Conservation (phyloP, 2,329 filamentous ascomycete species). For the Emmonsia crescens region DNA sequence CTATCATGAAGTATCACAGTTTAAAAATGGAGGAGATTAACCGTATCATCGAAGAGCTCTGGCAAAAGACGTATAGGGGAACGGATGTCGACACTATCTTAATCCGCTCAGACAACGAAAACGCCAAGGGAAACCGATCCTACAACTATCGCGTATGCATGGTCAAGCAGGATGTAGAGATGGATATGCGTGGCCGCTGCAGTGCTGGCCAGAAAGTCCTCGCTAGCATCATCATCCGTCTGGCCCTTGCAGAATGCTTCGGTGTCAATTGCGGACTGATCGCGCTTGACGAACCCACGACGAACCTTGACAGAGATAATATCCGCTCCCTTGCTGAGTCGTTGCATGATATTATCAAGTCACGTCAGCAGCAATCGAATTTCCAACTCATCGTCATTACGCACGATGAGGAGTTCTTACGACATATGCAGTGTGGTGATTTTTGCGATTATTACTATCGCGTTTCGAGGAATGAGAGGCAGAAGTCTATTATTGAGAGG, state of each 20-base stretch:
- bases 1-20: constrained; percentile 92
- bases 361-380: constrained; percentile 74
- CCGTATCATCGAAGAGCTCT: constrained; percentile 86
- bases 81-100: constrained; percentile 95
- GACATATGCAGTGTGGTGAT: constrained; percentile 86
- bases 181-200: constrained; percentile 98
- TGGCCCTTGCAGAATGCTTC: constrained; percentile 93
- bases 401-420: constrained; percentile 92
- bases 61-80: constrained; percentile 91
- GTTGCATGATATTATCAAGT: constrained; percentile 75
- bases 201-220: constrained; percentile 94
- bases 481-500: constrained; percentile 77
- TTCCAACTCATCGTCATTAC: constrained; percentile 99
- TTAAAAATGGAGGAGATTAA: constrained; percentile 99
- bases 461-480: constrained; percentile 68
- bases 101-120: constrained; percentile 85
- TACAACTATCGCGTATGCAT: constrained; percentile 99
- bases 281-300: constrained; percentile 93
- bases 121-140: constrained; percentile 58
- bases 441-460: constrained; percentile 89
- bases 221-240: constrained; percentile 91
- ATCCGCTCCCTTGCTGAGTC: constrained; percentile 79
- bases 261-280: constrained; percentile 93
- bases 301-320: constrained; percentile 91
- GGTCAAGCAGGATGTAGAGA: constrained; percentile 93